These are phyloP conservation scores for Scalesia atractyloides DNA, from an alignment of 129 eudicot genomes.

Conservation along the genomic window DNA sequence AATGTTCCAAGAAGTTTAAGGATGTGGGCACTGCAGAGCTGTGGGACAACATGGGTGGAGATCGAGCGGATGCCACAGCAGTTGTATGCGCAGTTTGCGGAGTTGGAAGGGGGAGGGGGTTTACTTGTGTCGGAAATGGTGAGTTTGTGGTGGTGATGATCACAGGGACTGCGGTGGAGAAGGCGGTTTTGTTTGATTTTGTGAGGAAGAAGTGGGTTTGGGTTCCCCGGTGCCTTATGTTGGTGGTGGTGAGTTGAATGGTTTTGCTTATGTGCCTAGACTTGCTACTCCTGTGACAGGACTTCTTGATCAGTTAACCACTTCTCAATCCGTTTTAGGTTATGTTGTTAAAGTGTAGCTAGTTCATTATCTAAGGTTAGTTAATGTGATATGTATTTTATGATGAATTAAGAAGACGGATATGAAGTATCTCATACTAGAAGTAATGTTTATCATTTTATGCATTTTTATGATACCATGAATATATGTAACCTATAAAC, in stretches of 20 bases:
- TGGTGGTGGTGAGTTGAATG: constrained; percentile 52
- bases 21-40: constrained; percentile 67
- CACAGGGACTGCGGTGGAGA: constrained; percentile 39
- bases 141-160: constrained; percentile 66
- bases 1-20: constrained; percentile 78
- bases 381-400: constrained; percentile 20
- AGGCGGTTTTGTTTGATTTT: constrained; percentile 75
- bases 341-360: constrained; percentile 1
- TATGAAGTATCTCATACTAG: background rate
- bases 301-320: constrained; percentile 74
- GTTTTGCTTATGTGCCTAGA: constrained; percentile 77
- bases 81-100: constrained; percentile 67
- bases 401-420: background rate
- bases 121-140: constrained; percentile 79
- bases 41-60: constrained; percentile 78
- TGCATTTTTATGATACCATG: background rate
- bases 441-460: background rate
- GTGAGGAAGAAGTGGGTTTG: constrained; percentile 73
- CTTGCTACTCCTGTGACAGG: constrained; percentile 76
- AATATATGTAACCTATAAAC: no score
- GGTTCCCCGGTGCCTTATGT: constrained; percentile 66
- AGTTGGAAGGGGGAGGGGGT: constrained; percentile 79
- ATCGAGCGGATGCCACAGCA: constrained; percentile 93
- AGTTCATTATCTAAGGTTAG: background rate
- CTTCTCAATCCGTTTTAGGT: constrained; percentile 34